Evolutionary conservation across 1,284 basidiomycete species (phyloP), one percentile per base, ranked within the genome.

Genomic region (Phaffia rhodozyma): DNA sequence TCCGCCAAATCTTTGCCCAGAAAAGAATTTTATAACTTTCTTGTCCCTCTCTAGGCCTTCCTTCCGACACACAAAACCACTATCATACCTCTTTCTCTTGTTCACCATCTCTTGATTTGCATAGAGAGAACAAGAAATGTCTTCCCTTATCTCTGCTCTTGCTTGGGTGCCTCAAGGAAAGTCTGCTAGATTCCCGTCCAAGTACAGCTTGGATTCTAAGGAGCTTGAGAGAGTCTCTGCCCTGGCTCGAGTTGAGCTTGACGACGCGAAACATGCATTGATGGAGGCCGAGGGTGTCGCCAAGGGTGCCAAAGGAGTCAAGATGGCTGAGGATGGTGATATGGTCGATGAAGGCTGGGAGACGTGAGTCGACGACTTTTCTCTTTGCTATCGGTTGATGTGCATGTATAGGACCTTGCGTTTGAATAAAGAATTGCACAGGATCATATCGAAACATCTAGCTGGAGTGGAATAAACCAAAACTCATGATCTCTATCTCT

Each of bases 141-240:
- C 75, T 38, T 76, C 75, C 58, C 74, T 81, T 58, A 82, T 83
- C 68, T 82, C 80, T 32, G 77, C 81, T 55, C 72, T 81, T 1
- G 74, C 77, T 34, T 83, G 94, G 94, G 86, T 97, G 50, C 85
- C 84, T 67, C 83, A 89, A 65, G 93, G 94, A 13, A 82, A 84
- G 29, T 80, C 91, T 23, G 79, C 81, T 1, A 81, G 81, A 67
- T 83, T 92, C 71, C 94, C 96, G 4, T 77, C 80, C 72, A 91
- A 89, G 78, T 97, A 97, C 75, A 82, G 89, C 63, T 83, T 98
- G 52, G 91, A 97, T 73, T 90, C 96, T 71, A 79, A 82, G 55
- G 94, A 98, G 76, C 80, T 98, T 47, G 85, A 88, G 72, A 85
- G 96, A 51, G 90, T 98, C 57, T 91, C 89, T 70, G 82, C 86